Evolutionary conservation across 2,329 filamentous ascomycete species (phyloP).

Genomic region (Trichoderma afroharzianum): DNA sequence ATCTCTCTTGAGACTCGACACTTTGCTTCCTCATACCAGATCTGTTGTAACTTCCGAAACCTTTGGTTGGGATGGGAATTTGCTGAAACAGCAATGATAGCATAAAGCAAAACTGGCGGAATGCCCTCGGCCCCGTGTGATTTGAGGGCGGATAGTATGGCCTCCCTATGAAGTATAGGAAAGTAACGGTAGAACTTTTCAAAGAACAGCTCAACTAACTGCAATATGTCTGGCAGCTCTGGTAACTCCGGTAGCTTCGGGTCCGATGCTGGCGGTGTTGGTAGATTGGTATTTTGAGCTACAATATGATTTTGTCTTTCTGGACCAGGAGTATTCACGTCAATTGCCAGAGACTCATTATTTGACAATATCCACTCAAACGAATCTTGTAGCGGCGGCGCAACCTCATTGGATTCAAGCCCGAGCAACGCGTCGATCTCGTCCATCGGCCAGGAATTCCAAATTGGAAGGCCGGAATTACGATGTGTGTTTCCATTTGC

Average conservation of each 20-base stretch:
- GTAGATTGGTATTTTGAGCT: background rate
- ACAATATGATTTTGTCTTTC: background rate
- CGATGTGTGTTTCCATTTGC: background rate
- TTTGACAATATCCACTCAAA: background rate
- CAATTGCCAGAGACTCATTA: background rate
- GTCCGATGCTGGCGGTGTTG: background rate
- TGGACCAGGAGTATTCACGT: background rate
- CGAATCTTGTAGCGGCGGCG: background rate
- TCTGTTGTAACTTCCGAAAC: slow-evolving; percentile 20
- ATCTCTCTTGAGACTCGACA: slow-evolving; percentile 19
- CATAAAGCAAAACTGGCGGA: slow-evolving; percentile 17
- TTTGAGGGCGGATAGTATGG: background rate
- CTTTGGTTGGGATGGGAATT: slow-evolving; percentile 20
- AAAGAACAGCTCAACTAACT: slow-evolving; percentile 24
- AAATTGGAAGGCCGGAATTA: background rate
- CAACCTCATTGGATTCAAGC: background rate
- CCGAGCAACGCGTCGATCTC: background rate
- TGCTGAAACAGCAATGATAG: slow-evolving; percentile 23
- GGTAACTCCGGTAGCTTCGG: slow-evolving; percentile 20
- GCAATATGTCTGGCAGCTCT: slow-evolving; percentile 8
- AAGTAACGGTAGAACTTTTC: slow-evolving; percentile 23
- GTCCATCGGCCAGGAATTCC: slow-evolving; percentile 8
- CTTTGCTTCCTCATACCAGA: slow-evolving; percentile 24
- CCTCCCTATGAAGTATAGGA: slow-evolving; percentile 23
- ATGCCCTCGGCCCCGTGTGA: background rate